Base-by-base conservation (phyloP, 1,284 basidiomycete species). In the Puccinia hordei region DNA sequence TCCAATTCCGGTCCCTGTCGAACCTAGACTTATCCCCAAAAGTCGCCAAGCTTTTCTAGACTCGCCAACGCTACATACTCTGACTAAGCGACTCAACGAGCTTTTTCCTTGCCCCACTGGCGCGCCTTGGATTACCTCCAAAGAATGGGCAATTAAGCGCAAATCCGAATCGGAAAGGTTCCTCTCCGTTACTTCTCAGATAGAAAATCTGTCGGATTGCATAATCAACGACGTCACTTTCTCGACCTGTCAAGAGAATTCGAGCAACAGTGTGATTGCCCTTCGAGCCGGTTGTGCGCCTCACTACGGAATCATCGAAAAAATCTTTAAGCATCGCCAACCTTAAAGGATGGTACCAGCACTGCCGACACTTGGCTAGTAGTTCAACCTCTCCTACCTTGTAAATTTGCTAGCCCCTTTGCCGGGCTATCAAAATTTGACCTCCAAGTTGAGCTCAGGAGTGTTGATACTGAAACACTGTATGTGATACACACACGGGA, bases 51-150 rank as follows among this genome's bases (percentile, higher is more conserved):
- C 1, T 13, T 49, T 46, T 65, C 73, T 75, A 33, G 73, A 75
- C n/a, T 41, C 53, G 15, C 1, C 10, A 17, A 63, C 44, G 22
- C 38, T 75, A 22, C 17, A 63, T 13, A 30, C 49, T 22, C 27
- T 75, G 59, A 61, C 61, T 38, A 75, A 75, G 24, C n/a, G 59
- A 51, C 55, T 75, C 35, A 75, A 75, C 33, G 41, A 61, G 41
- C 41, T 75, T 0, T 65, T 35, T 19, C 33, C 73, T 49, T 38
- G 57, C 19, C 44, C 51, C 10, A 33, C 33, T 22, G 57, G 57
- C 22, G 17, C 71, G 33, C 6, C 8, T 22, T 75, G 73, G 73
- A 49, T 65, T 12, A 3, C 38, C 2, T 63, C 73, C 24, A 44
- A 49, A 17, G 15, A 63, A 33, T 75, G 73, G 73, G 24, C 19